Conservation (phyloP, 2,329 filamentous ascomycete genomes). For the Verticillium isaacii region DNA sequence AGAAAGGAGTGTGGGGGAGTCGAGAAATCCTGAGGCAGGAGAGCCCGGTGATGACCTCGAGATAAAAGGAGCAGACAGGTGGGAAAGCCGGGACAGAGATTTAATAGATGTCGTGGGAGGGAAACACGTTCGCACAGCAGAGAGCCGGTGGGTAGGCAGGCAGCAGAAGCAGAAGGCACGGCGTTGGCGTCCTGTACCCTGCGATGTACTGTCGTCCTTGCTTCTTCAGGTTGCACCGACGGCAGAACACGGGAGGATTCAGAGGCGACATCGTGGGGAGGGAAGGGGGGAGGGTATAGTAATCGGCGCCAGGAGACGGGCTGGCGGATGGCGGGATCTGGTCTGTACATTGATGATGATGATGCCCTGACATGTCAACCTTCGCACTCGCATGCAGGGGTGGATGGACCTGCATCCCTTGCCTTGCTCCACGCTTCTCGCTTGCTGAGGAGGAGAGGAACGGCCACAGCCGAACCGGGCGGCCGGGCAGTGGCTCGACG, state of each 20-base stretch:
- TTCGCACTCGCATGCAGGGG: background rate
- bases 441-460: background rate
- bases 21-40: background rate
- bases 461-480: background rate
- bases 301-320: background rate
- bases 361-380: background rate
- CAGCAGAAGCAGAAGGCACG: too few species aligned
- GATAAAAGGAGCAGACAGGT: too few species aligned
- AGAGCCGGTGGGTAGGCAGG: too few species aligned
- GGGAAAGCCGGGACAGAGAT: too few species aligned
- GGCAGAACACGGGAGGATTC: background rate
- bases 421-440: background rate
- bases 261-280: background rate
- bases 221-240: too few species aligned
- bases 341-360: background rate
- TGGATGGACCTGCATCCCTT: background rate
- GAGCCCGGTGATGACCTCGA: too few species aligned
- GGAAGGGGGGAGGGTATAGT: background rate
- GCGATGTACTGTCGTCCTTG: too few species aligned
- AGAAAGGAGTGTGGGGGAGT: background rate
- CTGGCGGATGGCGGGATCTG: too few species aligned
- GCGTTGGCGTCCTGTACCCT: too few species aligned
- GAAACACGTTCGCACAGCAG: too few species aligned
- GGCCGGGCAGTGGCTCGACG: background rate
- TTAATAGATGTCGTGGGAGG: too few species aligned